Conservation (phyloP, 164 flowering plant species). For the Kalanchoe fedtschenkoi region DNA sequence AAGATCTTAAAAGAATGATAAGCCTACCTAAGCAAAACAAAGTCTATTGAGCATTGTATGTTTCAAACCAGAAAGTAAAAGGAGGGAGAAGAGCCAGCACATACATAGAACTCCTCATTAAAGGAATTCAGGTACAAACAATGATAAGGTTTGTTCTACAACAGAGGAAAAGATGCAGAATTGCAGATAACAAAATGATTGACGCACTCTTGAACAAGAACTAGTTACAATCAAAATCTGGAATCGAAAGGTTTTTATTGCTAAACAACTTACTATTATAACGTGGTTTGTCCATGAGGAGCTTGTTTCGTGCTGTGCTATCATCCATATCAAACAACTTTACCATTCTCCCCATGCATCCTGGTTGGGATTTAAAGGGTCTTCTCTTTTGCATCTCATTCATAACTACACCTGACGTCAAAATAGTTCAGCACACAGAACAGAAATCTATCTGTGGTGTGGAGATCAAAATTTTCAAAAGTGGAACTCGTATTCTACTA, state of each 20-base stretch:
- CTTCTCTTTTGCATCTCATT: constrained; percentile 33
- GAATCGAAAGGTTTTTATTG: background rate
- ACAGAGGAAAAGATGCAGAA: no score
- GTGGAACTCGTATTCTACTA: background rate
- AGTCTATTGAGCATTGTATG: background rate
- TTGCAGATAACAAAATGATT: background rate
- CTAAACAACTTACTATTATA: constrained; percentile 35
- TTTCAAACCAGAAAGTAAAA: no score
- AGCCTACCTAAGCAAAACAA: background rate
- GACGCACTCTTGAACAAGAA: background rate
- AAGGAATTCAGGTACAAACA: background rate
- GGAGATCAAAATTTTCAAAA: background rate
- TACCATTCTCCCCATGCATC: constrained; percentile 83
- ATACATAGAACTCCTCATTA: background rate
- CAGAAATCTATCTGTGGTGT: no score
- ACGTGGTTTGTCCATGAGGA: constrained; percentile 61
- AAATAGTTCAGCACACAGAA: background rate
- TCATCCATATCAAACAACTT: constrained; percentile 62
- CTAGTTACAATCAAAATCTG: no score
- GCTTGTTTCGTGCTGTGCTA: constrained; percentile 41
- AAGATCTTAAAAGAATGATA: background rate
- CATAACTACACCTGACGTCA: constrained; percentile 38
- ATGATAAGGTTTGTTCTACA: no score
- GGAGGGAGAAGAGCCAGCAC: no score
- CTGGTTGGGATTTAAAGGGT: constrained; percentile 40